These are phyloP conservation scores for Dendrobium chrysotoxum DNA, from an alignment of 106 monocot species.

Conservation along the genomic window DNA sequence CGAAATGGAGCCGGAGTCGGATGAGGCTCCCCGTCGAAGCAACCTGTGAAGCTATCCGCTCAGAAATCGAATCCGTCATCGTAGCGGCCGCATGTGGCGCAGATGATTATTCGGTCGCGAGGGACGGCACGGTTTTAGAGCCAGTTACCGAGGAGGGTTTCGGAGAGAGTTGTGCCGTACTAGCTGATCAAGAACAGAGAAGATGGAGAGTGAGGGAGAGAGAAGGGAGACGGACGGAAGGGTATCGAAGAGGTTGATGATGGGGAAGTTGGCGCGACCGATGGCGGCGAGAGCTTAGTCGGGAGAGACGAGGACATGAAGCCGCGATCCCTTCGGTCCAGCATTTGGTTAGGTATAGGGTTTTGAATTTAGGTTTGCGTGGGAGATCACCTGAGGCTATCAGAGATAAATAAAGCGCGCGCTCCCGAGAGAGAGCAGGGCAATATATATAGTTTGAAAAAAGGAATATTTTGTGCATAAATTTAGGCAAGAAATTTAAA, in stretches of 20 bases:
- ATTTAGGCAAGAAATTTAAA: too few relatives aligned
- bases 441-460: too few relatives aligned
- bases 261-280: constrained; percentile 56
- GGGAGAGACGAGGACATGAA: constrained; percentile 55
- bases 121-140: constrained; percentile 38
- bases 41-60: constrained; percentile 61
- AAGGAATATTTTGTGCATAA: too few relatives aligned
- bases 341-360: too few relatives aligned
- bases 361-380: too few relatives aligned
- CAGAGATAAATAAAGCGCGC: too few relatives aligned
- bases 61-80: constrained; percentile 71
- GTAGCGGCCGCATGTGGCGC: constrained; percentile 83
- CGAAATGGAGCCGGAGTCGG: constrained; percentile 64
- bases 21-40: constrained; percentile 73
- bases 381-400: too few relatives aligned
- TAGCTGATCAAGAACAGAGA: constrained; percentile 29
- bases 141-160: constrained; percentile 70
- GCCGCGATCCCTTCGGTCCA: constrained; percentile 50
- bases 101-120: constrained; percentile 46
- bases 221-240: constrained; percentile 27
- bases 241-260: constrained; percentile 97
- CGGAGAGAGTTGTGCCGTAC: constrained; percentile 83
- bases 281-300: constrained; percentile 68
- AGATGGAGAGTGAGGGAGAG: background rate
- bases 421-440: too few relatives aligned